Percentiles rank a stretch among this genome's conserved stretches.
These are phyloP conservation scores for Hyphodiscus hymeniophilus DNA, from an alignment of 495 filamentous ascomycete species.

Conservation along the genomic window DNA sequence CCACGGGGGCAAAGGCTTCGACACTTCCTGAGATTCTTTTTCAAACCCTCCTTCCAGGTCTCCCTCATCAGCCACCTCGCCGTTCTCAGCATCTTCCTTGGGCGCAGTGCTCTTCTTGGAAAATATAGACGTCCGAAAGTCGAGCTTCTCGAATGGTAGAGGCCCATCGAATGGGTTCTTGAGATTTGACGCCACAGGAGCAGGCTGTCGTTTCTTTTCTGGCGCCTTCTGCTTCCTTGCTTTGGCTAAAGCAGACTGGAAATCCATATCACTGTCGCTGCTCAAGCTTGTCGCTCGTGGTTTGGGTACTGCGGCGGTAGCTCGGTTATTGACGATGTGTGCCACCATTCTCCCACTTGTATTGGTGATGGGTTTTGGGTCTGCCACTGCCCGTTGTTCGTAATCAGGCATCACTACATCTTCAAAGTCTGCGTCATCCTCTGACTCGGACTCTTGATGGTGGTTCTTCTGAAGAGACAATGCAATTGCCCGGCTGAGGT, in stretches of 20 bases:
- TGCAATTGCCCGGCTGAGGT: constrained; percentile 25
- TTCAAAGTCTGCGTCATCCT: constrained; percentile 38
- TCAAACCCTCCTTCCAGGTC: constrained; percentile 63
- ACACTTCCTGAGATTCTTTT: constrained; percentile 37
- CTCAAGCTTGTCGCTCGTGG: constrained; percentile 31
- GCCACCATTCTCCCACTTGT: constrained; percentile 51
- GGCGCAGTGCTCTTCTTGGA: constrained; percentile 37
- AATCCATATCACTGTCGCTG: constrained; percentile 56
- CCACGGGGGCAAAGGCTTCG: constrained; percentile 77
- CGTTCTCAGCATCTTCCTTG: constrained; percentile 18
- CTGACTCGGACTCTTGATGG: constrained; percentile 16
- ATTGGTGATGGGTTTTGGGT: constrained; percentile 41
- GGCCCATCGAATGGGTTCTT: constrained; percentile 64
- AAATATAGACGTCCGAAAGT: constrained; percentile 54
- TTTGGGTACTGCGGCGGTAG: constrained; percentile 43
- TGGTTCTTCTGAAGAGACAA: constrained; percentile 23
- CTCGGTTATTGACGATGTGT: constrained; percentile 53
- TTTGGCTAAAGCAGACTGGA: constrained; percentile 49
- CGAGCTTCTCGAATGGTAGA: constrained; percentile 81
- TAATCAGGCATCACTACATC: constrained; percentile 41
- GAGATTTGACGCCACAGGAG: constrained; percentile 27
- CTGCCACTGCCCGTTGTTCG: constrained; percentile 45
- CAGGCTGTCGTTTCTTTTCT: constrained; percentile 18
- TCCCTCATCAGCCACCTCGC: constrained; percentile 37
- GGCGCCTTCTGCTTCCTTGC: constrained; percentile 36